Evolutionary conservation across 129 eudicot species (phyloP), one percentile per base, ranked within the genome.

Genomic region (Arctium lappa): DNA sequence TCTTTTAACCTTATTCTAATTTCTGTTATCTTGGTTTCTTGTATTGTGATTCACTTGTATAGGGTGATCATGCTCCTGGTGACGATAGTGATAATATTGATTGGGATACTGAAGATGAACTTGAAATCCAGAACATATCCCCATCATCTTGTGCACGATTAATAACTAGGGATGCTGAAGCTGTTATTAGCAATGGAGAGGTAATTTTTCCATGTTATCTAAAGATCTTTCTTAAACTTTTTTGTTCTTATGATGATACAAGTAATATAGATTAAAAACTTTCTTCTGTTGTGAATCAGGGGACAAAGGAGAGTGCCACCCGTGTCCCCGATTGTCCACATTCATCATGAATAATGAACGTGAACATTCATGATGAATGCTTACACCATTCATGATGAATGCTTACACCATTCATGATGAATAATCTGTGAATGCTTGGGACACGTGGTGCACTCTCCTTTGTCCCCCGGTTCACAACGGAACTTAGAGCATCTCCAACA

Each of bases 51-150:
- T 77, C 3, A 53, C 69, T 53, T 75, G 29, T 84, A 80, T 36
- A 91, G 96, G 90, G 69, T 77, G 83, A 29, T 44, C 81, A 87
- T 81, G 86, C 75, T 73, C 87, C 92, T 82, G 89, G 79, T 36
- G 94, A 81, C 12, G 94, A 85, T 2, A 72, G 80, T 81, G 87
- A 66, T 8, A 77, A 73, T 78, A 77, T 82, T 85, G 89, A 91
- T 77, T 94, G 98, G 98, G 82, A 85, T 73, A 84, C 93, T 4
- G 97, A 94, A 32, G 98, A 94, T 73, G 97, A 94, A 37, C 84
- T 79, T 22, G 98, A 94, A 76, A 87, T 86, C 44, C 36, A 81
- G 73, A 82, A 81, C 73, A 72, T 76, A 69, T 79, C 86, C 82
- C n/a, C 86, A 18, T 62, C 92, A 66, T 81, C 90, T 37, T 69